Conservation (phyloP, 208 protist species). For the Trypanosoma scelopori region DNA sequence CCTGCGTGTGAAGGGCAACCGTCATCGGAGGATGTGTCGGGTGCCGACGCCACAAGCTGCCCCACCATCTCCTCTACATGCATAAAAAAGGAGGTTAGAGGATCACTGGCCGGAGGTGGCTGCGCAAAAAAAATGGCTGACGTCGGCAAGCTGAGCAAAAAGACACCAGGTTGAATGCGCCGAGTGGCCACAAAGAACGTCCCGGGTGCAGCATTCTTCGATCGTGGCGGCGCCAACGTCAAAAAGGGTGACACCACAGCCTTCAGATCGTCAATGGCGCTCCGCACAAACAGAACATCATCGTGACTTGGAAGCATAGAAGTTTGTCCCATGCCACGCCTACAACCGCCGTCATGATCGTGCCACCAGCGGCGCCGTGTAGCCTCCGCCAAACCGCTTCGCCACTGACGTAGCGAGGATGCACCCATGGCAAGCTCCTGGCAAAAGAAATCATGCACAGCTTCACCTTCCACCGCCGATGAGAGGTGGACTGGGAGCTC, state of each 20-base stretch:
- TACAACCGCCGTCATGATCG: neutral
- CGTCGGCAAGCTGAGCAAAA: conserved; percentile 71
- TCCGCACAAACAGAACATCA: conserved; percentile 53
- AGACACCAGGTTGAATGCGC: conserved; percentile 67
- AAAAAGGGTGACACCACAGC: conserved; percentile 69
- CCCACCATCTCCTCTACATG: conserved; percentile 76
- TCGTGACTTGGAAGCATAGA: conserved; percentile 17
- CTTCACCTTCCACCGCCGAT: conserved; percentile 40
- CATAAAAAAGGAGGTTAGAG: conserved; percentile 65
- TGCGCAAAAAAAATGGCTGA: conserved; percentile 69
- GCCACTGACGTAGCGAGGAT: conserved; percentile 48
- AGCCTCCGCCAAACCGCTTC: conserved; percentile 21
- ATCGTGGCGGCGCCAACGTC: conserved; percentile 40
- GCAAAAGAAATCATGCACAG: conserved; percentile 56
- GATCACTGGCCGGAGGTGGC: conserved; percentile 49
- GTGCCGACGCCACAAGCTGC: conserved; percentile 57
- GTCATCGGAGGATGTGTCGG: conserved; percentile 12
- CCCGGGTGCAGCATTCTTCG: conserved; percentile 24
- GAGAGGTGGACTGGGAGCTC: conserved; percentile 33
- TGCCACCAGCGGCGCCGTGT: conserved; percentile 37
- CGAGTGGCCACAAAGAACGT: conserved; percentile 68
- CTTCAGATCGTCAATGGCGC: conserved; percentile 36
- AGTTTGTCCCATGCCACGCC: too few species aligned
- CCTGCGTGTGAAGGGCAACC: conserved; percentile 44
- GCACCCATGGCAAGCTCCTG: conserved; percentile 64